These are phyloP conservation scores for Saccharum hybrid DNA, from an alignment of 202 grass and related monocot species.

Conservation along the genomic window DNA sequence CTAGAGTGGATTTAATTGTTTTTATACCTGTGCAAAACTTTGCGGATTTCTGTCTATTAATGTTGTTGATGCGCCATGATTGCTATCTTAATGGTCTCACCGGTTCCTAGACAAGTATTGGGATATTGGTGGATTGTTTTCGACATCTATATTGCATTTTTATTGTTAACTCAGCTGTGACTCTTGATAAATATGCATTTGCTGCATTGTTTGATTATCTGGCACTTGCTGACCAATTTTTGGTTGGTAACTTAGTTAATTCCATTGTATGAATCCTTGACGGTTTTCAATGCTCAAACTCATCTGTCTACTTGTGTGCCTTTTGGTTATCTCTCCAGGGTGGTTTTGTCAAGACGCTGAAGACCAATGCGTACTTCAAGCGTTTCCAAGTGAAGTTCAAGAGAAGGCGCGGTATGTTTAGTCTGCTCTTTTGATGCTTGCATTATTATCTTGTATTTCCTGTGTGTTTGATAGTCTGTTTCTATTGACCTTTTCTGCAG, in stretches of 20 bases:
- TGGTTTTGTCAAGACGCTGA: slow-evolving; percentile 65
- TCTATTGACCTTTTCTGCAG: slow-evolving; percentile 29
- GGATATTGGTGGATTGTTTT: background rate
- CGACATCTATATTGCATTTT: background rate
- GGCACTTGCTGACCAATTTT: background rate
- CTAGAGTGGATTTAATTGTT: background rate
- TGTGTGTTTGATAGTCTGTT: background rate
- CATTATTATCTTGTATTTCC: background rate
- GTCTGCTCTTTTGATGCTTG: background rate
- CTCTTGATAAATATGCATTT: background rate
- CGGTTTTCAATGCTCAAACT: too few relatives aligned
- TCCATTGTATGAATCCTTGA: background rate
- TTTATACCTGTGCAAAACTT: background rate
- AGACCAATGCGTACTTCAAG: slow-evolving; percentile 68
- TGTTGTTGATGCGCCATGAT: background rate
- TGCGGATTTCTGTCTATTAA: background rate
- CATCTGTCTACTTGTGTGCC: background rate
- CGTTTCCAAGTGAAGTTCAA: slow-evolving; percentile 80
- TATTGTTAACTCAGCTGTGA: background rate
- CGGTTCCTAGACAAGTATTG: background rate
- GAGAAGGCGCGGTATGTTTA: slow-evolving; percentile 67
- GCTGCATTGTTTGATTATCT: background rate
- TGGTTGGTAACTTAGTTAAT: background rate
- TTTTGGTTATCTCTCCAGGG: slow-evolving; percentile 8
- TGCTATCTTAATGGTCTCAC: background rate